Evolutionary conservation across 192 early-diverging fungal genomes (phyloP).

Genomic region (Chytriomyces sp.): DNA sequence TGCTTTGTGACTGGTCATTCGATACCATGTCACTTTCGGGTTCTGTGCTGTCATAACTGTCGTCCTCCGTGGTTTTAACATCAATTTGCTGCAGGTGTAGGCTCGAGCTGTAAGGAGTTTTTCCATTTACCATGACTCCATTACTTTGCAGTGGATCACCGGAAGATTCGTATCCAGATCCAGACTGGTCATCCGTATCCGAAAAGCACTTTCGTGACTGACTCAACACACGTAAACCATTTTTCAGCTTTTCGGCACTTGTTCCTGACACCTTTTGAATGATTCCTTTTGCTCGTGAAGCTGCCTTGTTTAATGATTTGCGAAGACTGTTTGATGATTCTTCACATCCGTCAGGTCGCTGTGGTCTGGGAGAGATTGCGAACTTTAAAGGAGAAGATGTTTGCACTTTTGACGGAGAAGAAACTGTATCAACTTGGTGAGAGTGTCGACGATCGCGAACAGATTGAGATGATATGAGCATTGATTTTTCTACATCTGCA

Average conservation of each 20-base stretch:
- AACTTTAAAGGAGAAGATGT: not conserved
- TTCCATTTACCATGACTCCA: too few relatives aligned
- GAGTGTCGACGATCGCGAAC: not conserved
- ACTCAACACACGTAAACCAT: not conserved
- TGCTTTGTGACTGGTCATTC: not conserved
- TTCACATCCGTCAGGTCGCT: too few relatives aligned
- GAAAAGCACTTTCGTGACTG: constrained; percentile 8
- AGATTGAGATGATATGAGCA: too few relatives aligned
- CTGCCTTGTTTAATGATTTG: not conserved
- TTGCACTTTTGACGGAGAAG: not conserved
- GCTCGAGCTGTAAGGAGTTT: too few relatives aligned
- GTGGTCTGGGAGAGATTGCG: not conserved
- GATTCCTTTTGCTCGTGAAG: constrained; percentile 22
- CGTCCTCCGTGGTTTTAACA: not conserved
- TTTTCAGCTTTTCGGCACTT: constrained; percentile 14
- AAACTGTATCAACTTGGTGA: not conserved
- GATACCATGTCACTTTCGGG: not conserved
- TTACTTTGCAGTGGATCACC: too few relatives aligned
- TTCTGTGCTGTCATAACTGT: not conserved
- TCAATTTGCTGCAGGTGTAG: too few relatives aligned
- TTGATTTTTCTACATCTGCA: not conserved
- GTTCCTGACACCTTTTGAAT: constrained; percentile 11
- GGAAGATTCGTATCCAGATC: not conserved
- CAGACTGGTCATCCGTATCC: not conserved
- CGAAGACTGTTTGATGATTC: not conserved